These are phyloP conservation scores for Pleurotus platypus DNA, from an alignment of 768 basidiomycete genomes.

Conservation along the genomic window DNA sequence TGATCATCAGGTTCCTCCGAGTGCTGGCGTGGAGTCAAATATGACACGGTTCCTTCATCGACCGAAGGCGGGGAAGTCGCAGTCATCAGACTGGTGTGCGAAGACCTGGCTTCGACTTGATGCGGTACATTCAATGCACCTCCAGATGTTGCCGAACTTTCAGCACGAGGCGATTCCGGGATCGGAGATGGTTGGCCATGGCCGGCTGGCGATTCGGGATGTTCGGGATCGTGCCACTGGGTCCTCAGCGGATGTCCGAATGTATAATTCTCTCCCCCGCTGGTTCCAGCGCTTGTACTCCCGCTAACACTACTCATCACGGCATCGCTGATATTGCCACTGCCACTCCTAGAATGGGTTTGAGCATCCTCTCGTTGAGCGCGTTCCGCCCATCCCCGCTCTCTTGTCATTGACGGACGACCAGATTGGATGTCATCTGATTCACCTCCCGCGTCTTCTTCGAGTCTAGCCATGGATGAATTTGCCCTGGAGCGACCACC, in stretches of 20 bases:
- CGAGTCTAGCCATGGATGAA: constrained; percentile 68
- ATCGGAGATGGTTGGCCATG: constrained; percentile 14
- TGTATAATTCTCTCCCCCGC: constrained; percentile 53
- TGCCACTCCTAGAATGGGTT: constrained; percentile 21
- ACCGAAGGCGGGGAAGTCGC: background rate
- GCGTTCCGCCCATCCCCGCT: constrained; percentile 4
- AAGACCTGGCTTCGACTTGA: constrained; percentile 3
- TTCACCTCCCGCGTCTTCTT: constrained; percentile 39
- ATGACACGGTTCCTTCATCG: constrained; percentile 15
- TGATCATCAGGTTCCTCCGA: constrained; percentile 9
- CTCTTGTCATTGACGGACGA: constrained; percentile 27
- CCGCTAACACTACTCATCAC: constrained; percentile 17
- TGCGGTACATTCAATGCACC: constrained; percentile 3
- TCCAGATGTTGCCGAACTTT: background rate
- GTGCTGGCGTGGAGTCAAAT: background rate
- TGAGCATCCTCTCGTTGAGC: background rate
- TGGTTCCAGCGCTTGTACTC: constrained; percentile 10
- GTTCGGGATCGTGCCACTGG: constrained; percentile 26
- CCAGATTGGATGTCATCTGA: constrained; percentile 1
- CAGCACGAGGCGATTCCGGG: constrained; percentile 7
- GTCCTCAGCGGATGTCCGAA: constrained; percentile 61
- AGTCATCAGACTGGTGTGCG: background rate
- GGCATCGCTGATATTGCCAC: constrained; percentile 13
- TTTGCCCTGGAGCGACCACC: constrained; percentile 47
- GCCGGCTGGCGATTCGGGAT: constrained; percentile 11